phyloP scores from a whole-genome alignment of 1,284 basidiomycete species.

The Cerrena zonata region DNA sequence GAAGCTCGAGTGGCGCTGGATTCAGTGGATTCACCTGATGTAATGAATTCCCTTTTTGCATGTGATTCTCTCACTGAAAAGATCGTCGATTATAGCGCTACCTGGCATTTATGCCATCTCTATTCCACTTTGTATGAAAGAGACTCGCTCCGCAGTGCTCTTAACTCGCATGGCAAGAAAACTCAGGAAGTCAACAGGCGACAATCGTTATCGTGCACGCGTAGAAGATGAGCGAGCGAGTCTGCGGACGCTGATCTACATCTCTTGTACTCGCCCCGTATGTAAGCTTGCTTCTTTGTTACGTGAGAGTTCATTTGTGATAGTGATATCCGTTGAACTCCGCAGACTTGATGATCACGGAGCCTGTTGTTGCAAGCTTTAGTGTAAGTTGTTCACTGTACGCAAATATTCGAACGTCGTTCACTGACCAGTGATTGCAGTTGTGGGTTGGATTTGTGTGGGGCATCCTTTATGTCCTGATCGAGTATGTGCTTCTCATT shows the following conservation, averaged over 20 bases:
- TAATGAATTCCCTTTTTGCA: conserved; percentile 23
- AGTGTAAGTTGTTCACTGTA: conserved; percentile 40
- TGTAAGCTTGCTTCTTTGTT: conserved; percentile 36
- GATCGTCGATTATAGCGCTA: conserved; percentile 30
- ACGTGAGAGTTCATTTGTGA: too few relatives aligned
- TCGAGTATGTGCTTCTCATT: conserved; percentile 46
- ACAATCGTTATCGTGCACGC: conserved; percentile 53
- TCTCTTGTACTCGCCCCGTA: conserved; percentile 65
- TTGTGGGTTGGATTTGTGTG: conserved; percentile 74
- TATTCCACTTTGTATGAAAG: conserved; percentile 47
- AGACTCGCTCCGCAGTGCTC: conserved; percentile 62
- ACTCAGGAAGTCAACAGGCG: conserved; percentile 57
- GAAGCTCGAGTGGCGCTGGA: conserved; percentile 70
- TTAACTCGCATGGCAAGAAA: conserved; percentile 54
- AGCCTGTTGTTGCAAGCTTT: conserved; percentile 72
- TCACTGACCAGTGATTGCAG: conserved; percentile 27
- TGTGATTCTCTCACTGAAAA: background rate
- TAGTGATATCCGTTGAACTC: conserved; percentile 4
- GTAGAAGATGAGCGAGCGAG: conserved; percentile 59
- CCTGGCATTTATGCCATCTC: conserved; percentile 39
- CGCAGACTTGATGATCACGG: conserved; percentile 60
- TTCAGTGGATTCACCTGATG: conserved; percentile 76
- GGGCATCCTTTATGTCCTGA: conserved; percentile 70
- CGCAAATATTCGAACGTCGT: background rate
- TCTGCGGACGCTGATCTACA: conserved; percentile 51